phyloP scores from a whole-genome alignment of 805 yeast species.

The Myxozyma udenii region DNA sequence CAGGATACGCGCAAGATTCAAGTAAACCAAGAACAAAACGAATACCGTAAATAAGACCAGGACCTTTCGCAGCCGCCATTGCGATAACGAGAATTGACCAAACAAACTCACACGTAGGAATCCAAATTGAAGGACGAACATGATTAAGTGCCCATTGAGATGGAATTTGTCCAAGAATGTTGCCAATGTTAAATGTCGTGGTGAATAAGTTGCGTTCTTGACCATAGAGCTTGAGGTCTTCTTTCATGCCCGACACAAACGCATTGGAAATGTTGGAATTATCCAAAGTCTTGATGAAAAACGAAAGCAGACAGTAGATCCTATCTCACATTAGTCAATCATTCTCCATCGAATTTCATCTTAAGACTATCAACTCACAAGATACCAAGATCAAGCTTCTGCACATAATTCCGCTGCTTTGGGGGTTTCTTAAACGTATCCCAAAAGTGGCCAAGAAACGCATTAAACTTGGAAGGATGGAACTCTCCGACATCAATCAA shows the following conservation, averaged over 20 bases:
- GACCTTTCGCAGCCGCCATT: slow-evolving; percentile 37
- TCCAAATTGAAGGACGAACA: slow-evolving; percentile 32
- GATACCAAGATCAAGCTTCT: slow-evolving; percentile 22
- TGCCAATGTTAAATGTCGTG: slow-evolving; percentile 36
- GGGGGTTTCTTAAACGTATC: slow-evolving; percentile 21
- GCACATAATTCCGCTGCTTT: slow-evolving; percentile 19
- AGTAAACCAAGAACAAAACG: slow-evolving; percentile 12
- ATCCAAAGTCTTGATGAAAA: slow-evolving; percentile 53
- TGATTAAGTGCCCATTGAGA: slow-evolving; percentile 40
- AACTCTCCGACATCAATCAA: slow-evolving; percentile 10
- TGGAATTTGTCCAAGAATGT: slow-evolving; percentile 48
- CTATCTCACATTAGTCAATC: no score
- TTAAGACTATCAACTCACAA: no score
- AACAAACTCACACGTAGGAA: slow-evolving; percentile 45
- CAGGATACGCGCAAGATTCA: slow-evolving; percentile 65
- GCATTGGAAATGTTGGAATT: slow-evolving; percentile 50
- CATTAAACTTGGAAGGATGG: slow-evolving; percentile 1
- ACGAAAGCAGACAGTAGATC: slow-evolving; percentile 40
- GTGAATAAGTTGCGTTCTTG: slow-evolving; percentile 20
- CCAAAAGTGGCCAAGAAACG: slow-evolving; percentile 18
- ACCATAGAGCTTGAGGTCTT: slow-evolving; percentile 40
- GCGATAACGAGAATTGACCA: slow-evolving; percentile 49
- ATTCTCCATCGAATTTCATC: no score
- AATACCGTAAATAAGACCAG: slow-evolving; percentile 25
- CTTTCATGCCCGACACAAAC: slow-evolving; percentile 63